A percentile compares a stretch with the other conserved stretches of the same genome.
Conservation (phyloP, 345 rosid genomes). For the Acer saccharum region DNA sequence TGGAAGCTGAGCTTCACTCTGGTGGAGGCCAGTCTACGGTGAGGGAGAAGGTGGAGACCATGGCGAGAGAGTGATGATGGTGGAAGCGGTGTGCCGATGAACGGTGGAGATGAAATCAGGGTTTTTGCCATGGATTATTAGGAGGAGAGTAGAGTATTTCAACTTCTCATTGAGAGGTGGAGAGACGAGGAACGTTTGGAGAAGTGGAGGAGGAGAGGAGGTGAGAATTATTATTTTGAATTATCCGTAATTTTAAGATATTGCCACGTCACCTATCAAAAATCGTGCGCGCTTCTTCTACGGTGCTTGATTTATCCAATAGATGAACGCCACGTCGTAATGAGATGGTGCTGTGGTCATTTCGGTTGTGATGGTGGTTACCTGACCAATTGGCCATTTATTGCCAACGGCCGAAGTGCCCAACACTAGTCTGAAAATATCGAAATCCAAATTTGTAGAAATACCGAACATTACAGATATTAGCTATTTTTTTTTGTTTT, state of each 20-base stretch:
- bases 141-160: not conserved
- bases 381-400: no score
- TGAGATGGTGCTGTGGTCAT: not conserved
- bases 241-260: conserved; percentile 9
- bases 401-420: no score
- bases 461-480: no score
- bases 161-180: conserved; percentile 27
- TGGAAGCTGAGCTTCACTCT: conserved; percentile 67
- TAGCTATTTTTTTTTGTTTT: no score
- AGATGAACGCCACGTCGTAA: not conserved
- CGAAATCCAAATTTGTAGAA: no score
- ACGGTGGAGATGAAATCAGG: conserved; percentile 74
- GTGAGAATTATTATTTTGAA: conserved; percentile 7
- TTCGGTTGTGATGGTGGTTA: not conserved
- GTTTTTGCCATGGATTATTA: conserved; percentile 68
- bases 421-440: no score
- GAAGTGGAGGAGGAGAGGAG: not conserved
- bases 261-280: not conserved
- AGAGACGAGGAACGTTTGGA: conserved; percentile 16
- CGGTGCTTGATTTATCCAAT: not conserved
- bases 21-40: conserved; percentile 58
- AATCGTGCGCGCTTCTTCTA: not conserved
- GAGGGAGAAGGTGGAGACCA: conserved; percentile 44
- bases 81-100: conserved; percentile 61
- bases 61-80: conserved; percentile 44